Conservation (phyloP, 192 early-diverging fungal genomes). For the Gonapodya sp. region DNA sequence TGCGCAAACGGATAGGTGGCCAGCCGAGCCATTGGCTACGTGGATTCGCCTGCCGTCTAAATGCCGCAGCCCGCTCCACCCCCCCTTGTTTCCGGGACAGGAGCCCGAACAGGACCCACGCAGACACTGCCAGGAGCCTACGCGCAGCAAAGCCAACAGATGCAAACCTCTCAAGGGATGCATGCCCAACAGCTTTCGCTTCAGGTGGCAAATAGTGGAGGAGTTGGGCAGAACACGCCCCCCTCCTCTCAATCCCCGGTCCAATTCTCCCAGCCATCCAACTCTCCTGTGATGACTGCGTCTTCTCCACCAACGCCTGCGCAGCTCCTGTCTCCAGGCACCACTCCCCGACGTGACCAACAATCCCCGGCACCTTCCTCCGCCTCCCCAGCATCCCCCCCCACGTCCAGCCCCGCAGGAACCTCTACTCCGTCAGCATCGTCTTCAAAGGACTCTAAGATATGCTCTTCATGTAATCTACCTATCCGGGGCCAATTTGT, state of each 20-base stretch:
- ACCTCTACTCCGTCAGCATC: not conserved
- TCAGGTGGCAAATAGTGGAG: not conserved
- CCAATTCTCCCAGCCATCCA: not conserved
- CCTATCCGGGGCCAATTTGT: conserved; percentile 83
- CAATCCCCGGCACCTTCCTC: not conserved
- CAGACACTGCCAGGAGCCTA: not conserved
- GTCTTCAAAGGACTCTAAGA: conserved; percentile 15
- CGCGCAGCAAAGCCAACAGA: not conserved
- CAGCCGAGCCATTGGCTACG: no score
- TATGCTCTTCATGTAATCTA: conserved; percentile 58
- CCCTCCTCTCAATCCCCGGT: not conserved
- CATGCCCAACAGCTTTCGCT: not conserved
- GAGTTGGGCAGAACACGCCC: not conserved
- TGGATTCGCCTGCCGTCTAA: no score
- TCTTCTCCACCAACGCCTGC: not conserved
- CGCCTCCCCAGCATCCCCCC: not conserved
- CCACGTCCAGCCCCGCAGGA: not conserved
- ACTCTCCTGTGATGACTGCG: not conserved
- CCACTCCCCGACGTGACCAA: not conserved
- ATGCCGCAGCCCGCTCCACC: not conserved
- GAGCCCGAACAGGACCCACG: not conserved
- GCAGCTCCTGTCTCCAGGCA: not conserved
- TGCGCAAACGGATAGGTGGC: no score
- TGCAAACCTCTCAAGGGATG: not conserved
- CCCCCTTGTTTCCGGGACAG: not conserved